phyloP scores from a whole-genome alignment of 768 basidiomycete genomes.

The Podaxis sp. region DNA sequence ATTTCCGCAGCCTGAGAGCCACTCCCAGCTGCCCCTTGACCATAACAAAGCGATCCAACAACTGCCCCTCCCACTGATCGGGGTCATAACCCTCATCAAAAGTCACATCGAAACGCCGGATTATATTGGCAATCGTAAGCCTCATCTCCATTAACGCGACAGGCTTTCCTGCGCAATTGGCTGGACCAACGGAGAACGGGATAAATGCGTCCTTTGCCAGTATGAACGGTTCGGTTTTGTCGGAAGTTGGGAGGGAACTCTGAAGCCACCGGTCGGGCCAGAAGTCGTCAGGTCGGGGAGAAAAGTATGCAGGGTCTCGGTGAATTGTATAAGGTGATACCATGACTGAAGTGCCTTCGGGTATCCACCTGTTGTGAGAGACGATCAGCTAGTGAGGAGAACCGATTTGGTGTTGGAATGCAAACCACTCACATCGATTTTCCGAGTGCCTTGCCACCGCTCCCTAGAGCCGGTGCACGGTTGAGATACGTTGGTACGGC shows the following conservation, averaged over 20 bases:
- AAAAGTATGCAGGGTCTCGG: conserved; percentile 35
- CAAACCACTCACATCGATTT: conserved; percentile 6
- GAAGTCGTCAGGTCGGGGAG: conserved; percentile 32
- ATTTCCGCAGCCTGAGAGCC: not conserved
- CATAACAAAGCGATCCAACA: conserved; percentile 17
- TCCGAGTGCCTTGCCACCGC: conserved; percentile 29
- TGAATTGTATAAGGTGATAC: conserved; percentile 36
- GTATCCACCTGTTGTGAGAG: conserved; percentile 28
- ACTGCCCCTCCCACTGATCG: conserved; percentile 11
- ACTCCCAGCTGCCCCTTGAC: conserved; percentile 9
- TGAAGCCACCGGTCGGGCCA: conserved; percentile 37
- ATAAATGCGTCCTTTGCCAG: conserved; percentile 21
- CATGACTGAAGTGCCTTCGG: conserved; percentile 35
- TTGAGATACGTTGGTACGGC: not conserved
- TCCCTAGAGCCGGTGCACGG: conserved; percentile 16
- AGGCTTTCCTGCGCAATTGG: conserved; percentile 48
- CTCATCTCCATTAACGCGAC: conserved; percentile 36
- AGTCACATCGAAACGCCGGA: conserved; percentile 15
- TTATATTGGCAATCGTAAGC: conserved; percentile 8
- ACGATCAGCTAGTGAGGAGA: not conserved
- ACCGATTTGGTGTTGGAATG: not conserved
- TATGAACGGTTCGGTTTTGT: conserved; percentile 11
- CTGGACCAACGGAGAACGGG: conserved; percentile 44
- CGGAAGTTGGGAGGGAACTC: not conserved
- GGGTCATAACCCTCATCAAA: conserved; percentile 16